Base-by-base conservation (phyloP, 2,329 filamentous ascomycete species). In the Penicillium sp. region DNA sequence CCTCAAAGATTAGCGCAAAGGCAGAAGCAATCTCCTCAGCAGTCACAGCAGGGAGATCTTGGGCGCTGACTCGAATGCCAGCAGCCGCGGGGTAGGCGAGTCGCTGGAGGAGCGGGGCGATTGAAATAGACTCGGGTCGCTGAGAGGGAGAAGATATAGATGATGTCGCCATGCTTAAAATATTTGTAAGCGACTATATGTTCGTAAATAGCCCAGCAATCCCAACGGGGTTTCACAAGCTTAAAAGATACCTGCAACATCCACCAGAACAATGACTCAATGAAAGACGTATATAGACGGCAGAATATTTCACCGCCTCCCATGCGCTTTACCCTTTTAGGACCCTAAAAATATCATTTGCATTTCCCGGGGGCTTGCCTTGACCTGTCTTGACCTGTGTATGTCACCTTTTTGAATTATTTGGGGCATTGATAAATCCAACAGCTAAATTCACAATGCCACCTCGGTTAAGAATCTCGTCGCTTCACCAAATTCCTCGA, bases 1-100 rank as follows among this genome's bases (percentile, higher is more conserved):
- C 85, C 51, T 89, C 90, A 70, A 97, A 97, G 65, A 96, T 94
- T 64, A 91, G 78, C 4, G 88, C 84, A 60, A 97, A 84, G 47
- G 91, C 90, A n/a, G 84, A 78, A 52, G 91, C 88, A 66, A 98
- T 93, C 67, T 96, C 88, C 44, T 81, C 75, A 10, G 90, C 82
- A 15, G 82, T 81, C 48, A 90, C 90, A 12, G 84, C 78, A 50
- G 91, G 88, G 66, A 98, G 93, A 67, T 96, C 88, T 45, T 81
- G 75, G 12, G 90, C 82, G 15, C 82, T 81, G 48, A 90, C 84
- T 43, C 72, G 68, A 40, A 67, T 62, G 42, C 75, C 67, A 39
- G 75, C 73, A 7, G 61, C 57, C 31, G 67, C 64, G 57, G 71
- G 66, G 60, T 72, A 72, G 21, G 73, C 72, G 22, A 77, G 69